Evolutionary conservation across 2,329 filamentous ascomycete species (phyloP).

Genomic region (Colletotrichum graminicola): DNA sequence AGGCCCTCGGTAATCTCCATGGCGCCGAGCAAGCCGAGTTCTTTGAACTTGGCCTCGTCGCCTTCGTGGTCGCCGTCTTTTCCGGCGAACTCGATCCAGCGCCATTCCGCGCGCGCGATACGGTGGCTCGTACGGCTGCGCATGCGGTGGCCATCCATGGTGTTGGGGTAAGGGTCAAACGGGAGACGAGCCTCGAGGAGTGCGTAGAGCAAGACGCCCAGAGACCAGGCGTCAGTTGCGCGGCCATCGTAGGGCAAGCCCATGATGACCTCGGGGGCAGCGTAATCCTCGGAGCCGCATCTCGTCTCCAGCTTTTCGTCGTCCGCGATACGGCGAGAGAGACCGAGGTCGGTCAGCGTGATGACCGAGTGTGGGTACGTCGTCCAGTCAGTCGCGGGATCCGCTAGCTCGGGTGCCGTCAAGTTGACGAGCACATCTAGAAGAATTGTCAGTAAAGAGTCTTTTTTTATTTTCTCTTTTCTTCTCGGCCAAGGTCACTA

Average conservation of each 20-base stretch:
- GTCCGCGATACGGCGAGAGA: slow-evolving; percentile 86
- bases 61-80: slow-evolving; percentile 89
- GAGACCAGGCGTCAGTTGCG: slow-evolving; percentile 92
- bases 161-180: slow-evolving; percentile 89
- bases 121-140: slow-evolving; percentile 88
- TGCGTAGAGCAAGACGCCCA: slow-evolving; percentile 93
- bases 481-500: slow-evolving; percentile 51
- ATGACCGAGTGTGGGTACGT: slow-evolving; percentile 85
- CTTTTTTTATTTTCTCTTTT: background rate
- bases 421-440: slow-evolving; percentile 93
- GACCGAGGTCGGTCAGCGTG: slow-evolving; percentile 90
- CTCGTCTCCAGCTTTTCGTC: slow-evolving; percentile 92
- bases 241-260: slow-evolving; percentile 95
- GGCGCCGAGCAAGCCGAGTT: slow-evolving; percentile 77
- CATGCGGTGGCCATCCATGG: slow-evolving; percentile 81
- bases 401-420: slow-evolving; percentile 74
- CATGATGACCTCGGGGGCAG: slow-evolving; percentile 95
- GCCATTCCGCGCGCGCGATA: slow-evolving; percentile 97
- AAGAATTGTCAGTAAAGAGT: slow-evolving; percentile 32
- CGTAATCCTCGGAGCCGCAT: slow-evolving; percentile 97
- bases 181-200: slow-evolving; percentile 93
- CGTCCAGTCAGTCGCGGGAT: slow-evolving; percentile 74
- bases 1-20: slow-evolving; percentile 86
- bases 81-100: slow-evolving; percentile 88
- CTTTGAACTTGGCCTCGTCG: slow-evolving; percentile 70